Evolutionary conservation across 441 rosid genomes (phyloP), one percentile per base, ranked within the genome.

Genomic region (Omphalea diandra): DNA sequence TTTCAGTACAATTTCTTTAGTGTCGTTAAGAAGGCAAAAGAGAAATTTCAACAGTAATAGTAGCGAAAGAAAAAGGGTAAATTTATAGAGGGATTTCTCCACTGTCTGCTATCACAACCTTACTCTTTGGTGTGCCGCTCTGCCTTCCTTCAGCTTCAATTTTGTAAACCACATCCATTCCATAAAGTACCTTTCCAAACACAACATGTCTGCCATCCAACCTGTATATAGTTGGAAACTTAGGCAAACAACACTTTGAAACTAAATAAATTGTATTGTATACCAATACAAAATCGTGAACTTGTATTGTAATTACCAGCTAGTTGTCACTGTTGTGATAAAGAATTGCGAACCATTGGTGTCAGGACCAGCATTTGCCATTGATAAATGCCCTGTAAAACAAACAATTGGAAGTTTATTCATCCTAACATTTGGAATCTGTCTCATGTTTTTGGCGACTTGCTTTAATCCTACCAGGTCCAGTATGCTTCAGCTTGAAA

Each of bases 261-360:
- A 7, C 1, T 35, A 36, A 22, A 18, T 7, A 27, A n/a, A n/a
- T n/a, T n/a, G n/a, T n/a, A n/a, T n/a, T n/a, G n/a, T n/a, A n/a
- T n/a, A n/a, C n/a, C n/a, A 20, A 65, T 18, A 27, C 14, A 22
- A 67, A 41, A 17, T 26, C 31, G 32, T 43, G 29, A 12, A 47
- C 11, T 26, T 36, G n/a, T n/a, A n/a, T 43, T 0, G 33, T 69
- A 70, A 72, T 72, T 89, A 93, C 97, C 97, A 89, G 83, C 82
- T 85, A 55, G 97, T 89, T 54, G 85, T 88, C 77, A 88, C 96
- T 0, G 97, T 88, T 2, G 97, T 90, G 54, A 91, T 84, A 80
- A 94, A 91, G 84, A 94, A 90, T 67, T 94, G 98, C 0, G 98
- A 94, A 31, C 98, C 98, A 5, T 94, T 94, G 22, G 97, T 94